Evolutionary conservation across 2,329 filamentous ascomycete species (phyloP).

Genomic region (Chalaropsis ovoidea): DNA sequence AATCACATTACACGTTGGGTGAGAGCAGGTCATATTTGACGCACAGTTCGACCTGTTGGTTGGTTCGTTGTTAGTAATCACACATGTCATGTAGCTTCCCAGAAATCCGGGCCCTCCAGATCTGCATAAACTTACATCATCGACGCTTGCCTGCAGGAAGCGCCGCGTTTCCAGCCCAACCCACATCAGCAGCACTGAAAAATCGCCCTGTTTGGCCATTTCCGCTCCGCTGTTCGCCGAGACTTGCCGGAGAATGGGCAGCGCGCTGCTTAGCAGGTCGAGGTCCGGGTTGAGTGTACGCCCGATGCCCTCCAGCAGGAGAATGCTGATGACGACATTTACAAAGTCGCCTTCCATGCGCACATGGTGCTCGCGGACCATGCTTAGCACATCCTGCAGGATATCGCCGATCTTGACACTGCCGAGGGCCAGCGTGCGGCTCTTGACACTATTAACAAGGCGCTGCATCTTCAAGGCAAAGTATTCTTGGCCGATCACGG

Average conservation of each 20-base stretch:
- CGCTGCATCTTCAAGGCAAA: conserved; percentile 97
- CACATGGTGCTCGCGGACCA: conserved; percentile 89
- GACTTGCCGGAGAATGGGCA: conserved; percentile 82
- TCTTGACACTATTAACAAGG: conserved; percentile 82
- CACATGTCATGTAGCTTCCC: not conserved
- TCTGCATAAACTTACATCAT: conserved; percentile 55
- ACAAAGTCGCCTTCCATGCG: conserved; percentile 94
- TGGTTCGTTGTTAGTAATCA: not conserved
- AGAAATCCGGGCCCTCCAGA: not conserved
- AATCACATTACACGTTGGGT: conserved; percentile 65
- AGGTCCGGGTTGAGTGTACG: conserved; percentile 74
- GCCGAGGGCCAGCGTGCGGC: conserved; percentile 77
- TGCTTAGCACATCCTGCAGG: conserved; percentile 74
- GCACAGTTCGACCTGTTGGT: conserved; percentile 62
- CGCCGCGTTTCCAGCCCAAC: conserved; percentile 77
- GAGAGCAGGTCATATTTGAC: conserved; percentile 85
- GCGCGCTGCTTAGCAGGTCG: conserved; percentile 72
- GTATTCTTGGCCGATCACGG: conserved; percentile 77
- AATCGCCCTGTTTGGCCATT: conserved; percentile 62
- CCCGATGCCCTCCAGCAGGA: conserved; percentile 89
- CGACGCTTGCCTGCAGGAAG: conserved; percentile 81
- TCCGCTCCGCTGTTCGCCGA: conserved; percentile 64
- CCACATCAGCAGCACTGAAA: conserved; percentile 85
- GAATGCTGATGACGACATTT: conserved; percentile 91
- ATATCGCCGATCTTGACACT: conserved; percentile 96